phyloP scores from a whole-genome alignment of 2,329 filamentous ascomycete species.

The Penicillium sp. region DNA sequence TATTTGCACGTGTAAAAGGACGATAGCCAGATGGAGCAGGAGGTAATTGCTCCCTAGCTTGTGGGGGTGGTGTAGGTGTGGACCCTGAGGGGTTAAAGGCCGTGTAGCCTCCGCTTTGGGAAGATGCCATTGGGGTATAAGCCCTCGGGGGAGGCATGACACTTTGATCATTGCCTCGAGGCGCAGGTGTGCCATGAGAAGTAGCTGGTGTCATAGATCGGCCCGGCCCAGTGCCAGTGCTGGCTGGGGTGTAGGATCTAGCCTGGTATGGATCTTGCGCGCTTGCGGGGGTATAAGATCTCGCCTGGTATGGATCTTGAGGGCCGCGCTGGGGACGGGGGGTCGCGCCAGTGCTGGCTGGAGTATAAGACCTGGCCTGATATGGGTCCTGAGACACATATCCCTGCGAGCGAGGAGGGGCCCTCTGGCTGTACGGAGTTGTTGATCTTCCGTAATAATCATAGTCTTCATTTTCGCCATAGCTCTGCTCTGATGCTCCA shows the following conservation, averaged over 20 bases:
- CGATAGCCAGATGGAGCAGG: conserved; percentile 21
- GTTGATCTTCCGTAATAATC: conserved; percentile 12
- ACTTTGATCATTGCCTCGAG: conserved; percentile 3
- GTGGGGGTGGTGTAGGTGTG: conserved; percentile 12
- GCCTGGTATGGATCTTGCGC: conserved; percentile 3
- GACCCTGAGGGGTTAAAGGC: conserved; percentile 27
- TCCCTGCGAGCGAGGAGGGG: conserved; percentile 11
- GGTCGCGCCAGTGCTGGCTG: conserved; percentile 9
- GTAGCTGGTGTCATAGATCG: conserved; percentile 22
- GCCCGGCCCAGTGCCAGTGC: conserved; percentile 5
- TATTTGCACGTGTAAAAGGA: conserved; percentile 23
- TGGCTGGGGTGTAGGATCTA: conserved; percentile 9
- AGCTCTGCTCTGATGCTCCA: not conserved
- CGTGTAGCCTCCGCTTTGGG: conserved; percentile 23
- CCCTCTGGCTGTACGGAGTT: conserved; percentile 10
- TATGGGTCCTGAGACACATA: conserved; percentile 13
- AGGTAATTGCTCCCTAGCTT: not conserved
- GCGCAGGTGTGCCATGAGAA: conserved; percentile 13
- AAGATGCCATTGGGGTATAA: conserved; percentile 19
- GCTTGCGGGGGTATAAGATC: conserved; percentile 1
- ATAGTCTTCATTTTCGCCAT: conserved; percentile 7
- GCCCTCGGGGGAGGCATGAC: conserved; percentile 13
- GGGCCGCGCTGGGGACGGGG: not conserved
- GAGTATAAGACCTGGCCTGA: conserved; percentile 19
- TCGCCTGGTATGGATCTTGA: not conserved